These are phyloP conservation scores for Xerocomellus intermedius DNA, from an alignment of 768 basidiomycete species.

Conservation along the genomic window DNA sequence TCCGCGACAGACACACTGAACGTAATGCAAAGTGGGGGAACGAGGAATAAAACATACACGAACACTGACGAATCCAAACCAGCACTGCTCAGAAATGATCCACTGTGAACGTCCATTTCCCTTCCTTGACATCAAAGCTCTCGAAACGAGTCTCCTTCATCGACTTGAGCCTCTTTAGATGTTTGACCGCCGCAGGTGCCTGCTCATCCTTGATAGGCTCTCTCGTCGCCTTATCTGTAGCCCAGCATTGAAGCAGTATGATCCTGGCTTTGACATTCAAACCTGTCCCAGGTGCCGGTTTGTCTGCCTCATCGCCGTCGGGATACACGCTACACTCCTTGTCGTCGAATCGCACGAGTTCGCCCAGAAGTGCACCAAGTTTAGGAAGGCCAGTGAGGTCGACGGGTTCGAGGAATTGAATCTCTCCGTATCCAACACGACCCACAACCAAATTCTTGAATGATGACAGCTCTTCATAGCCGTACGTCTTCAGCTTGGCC, in stretches of 20 bases:
- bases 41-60: neutral
- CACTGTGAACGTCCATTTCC: slow-evolving; percentile 92
- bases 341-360: slow-evolving; percentile 83
- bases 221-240: slow-evolving; percentile 86
- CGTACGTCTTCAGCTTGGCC: slow-evolving; percentile 62
- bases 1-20: neutral
- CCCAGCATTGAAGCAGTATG: slow-evolving; percentile 78
- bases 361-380: slow-evolving; percentile 81
- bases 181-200: slow-evolving; percentile 65
- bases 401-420: slow-evolving; percentile 75
- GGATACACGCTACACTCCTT: slow-evolving; percentile 95
- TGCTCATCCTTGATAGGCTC: slow-evolving; percentile 83
- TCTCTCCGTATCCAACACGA: slow-evolving; percentile 88
- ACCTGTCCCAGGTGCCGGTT: slow-evolving; percentile 80
- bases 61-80: slow-evolving; percentile 1
- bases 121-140: slow-evolving; percentile 72
- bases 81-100: slow-evolving; percentile 71
- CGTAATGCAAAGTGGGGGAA: neutral
- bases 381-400: slow-evolving; percentile 84
- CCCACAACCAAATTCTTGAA: slow-evolving; percentile 83
- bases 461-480: slow-evolving; percentile 70
- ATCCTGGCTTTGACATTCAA: slow-evolving; percentile 87
- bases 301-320: slow-evolving; percentile 80
- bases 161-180: slow-evolving; percentile 75
- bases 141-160: slow-evolving; percentile 88